These are phyloP conservation scores for Physcomitrellopsis africana DNA, from an alignment of 225 moss, liverwort and hornwort genomes.

Conservation along the genomic window DNA sequence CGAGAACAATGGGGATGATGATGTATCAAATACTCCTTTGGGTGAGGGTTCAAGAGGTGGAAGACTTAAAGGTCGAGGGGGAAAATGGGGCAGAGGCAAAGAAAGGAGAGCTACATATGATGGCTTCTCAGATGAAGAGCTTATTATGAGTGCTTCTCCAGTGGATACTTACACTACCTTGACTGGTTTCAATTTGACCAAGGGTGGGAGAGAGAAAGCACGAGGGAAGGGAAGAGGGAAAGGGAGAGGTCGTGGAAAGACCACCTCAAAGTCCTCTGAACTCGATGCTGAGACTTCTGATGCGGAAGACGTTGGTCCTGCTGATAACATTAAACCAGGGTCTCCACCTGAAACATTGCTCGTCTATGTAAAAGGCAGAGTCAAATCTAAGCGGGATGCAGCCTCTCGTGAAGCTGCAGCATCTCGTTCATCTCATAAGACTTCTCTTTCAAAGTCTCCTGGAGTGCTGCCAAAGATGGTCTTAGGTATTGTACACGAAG, in stretches of 20 bases:
- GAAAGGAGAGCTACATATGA: slow-evolving; percentile 21
- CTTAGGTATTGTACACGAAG: slow-evolving; percentile 79
- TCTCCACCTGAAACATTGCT: slow-evolving; percentile 49
- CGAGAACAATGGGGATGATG: slow-evolving; percentile 17
- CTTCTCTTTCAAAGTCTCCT: slow-evolving; percentile 19
- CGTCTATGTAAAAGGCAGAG: slow-evolving; percentile 51
- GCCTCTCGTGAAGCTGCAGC: slow-evolving; percentile 29
- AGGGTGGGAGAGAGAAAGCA: slow-evolving; percentile 42
- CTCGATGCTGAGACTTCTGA: slow-evolving; percentile 26
- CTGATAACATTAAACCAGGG: slow-evolving; percentile 22
- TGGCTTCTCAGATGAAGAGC: slow-evolving; percentile 39
- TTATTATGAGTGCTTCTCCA: slow-evolving; percentile 31
- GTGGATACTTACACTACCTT: slow-evolving; percentile 42
- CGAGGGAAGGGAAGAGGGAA: slow-evolving; percentile 46
- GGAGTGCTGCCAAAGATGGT: slow-evolving; percentile 67
- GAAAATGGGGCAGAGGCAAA: slow-evolving; percentile 52
- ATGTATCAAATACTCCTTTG: slow-evolving; percentile 15
- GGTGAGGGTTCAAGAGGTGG: slow-evolving; percentile 19
- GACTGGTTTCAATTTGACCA: slow-evolving; percentile 40
- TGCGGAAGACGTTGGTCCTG: slow-evolving; percentile 27
- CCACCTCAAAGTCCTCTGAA: slow-evolving; percentile 25
- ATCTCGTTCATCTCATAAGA: slow-evolving; percentile 30
- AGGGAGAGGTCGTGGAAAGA: slow-evolving; percentile 43
- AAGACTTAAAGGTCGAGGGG: slow-evolving; percentile 46
- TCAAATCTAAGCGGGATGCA: slow-evolving; percentile 43